Evolutionary conservation across 2,329 filamentous ascomycete species (phyloP), one percentile per base, ranked within the genome.

Genomic region (Fusarium mundagurra): DNA sequence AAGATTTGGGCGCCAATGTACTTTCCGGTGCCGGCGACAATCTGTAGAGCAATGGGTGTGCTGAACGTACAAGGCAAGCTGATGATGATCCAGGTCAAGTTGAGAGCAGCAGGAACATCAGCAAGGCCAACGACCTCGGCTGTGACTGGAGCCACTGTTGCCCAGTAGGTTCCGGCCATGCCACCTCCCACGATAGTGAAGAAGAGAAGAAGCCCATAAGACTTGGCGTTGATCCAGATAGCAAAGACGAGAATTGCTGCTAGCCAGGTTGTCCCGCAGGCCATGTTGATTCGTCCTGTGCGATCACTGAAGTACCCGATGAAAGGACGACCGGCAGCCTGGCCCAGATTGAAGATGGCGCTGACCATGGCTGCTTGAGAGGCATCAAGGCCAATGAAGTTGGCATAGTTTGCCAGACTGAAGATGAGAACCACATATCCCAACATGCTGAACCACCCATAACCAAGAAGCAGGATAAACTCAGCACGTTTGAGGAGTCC

Each of bases 341-440:
- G 89, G 0, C 86, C 86, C n/a, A 90, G 79, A 79, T 94, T 95
- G 76, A 95, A 87, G 43, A 95, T 82, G 9, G 93, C 93, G n/a
- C 90, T 92, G 51, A 94, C 86, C 22, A 94, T 85, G 1, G 91
- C 91, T 12, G 92, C 93, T 77, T 95, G 90, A 10, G 88, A 86
- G 5, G 92, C 85, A 2, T 86, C 86, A 36, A 95, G 87, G 3
- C 93, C 93, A 48, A 95, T 88, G 9, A 87, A 87, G 64, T 88
- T 87, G 43, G 92, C 92, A 78, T 94, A 96, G 79, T 92, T 93
- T 20, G 93, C 91, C 51, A 95, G 83, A 17, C 90, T 92, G 82
- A 95, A 96, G 50, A 95, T 87, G n/a, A 95, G 86, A 9, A 94
- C 92, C 33, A 93, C 87, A 76, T 96, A 96, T 10, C 88, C 92